These are phyloP conservation scores for Hyaloscypha hepaticicola DNA, from an alignment of 495 filamentous ascomycete genomes.

Conservation along the genomic window DNA sequence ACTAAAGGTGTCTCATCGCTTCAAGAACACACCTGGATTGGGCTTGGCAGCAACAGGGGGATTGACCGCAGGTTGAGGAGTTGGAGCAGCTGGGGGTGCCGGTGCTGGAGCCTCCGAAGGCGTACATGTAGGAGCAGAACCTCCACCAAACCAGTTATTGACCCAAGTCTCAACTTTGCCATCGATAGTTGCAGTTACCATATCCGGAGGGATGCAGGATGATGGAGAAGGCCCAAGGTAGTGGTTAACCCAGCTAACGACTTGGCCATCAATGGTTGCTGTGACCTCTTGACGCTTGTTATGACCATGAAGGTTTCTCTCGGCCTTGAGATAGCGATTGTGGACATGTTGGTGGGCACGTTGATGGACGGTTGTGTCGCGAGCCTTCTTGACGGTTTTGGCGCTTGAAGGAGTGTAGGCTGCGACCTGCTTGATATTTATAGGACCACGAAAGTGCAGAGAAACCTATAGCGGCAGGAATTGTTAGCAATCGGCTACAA, in stretches of 20 bases:
- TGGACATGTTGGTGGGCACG: slow-evolving; percentile 36
- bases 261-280: slow-evolving; percentile 62
- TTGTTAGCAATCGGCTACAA: neutral
- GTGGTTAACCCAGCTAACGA: slow-evolving; percentile 64
- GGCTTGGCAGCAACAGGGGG: neutral
- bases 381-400: slow-evolving; percentile 32
- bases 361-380: slow-evolving; percentile 32
- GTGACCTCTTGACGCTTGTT: slow-evolving; percentile 43
- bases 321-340: slow-evolving; percentile 37
- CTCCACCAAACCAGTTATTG: slow-evolving; percentile 57
- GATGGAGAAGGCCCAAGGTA: slow-evolving; percentile 43
- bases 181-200: slow-evolving; percentile 61
- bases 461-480: slow-evolving; percentile 50
- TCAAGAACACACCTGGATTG: neutral
- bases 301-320: slow-evolving; percentile 16
- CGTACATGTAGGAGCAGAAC: neutral
- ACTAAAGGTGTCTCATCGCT: neutral
- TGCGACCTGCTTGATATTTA: slow-evolving; percentile 60
- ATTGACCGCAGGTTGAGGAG: neutral
- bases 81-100: neutral
- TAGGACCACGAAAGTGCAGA: slow-evolving; percentile 67
- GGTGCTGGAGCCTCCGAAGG: slow-evolving; percentile 26
- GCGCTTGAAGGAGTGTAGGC: slow-evolving; percentile 51
- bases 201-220: slow-evolving; percentile 10
- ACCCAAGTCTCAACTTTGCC: slow-evolving; percentile 61